Conservation (phyloP, 2,329 filamentous ascomycete species). For the Fusarium tricinctum region DNA sequence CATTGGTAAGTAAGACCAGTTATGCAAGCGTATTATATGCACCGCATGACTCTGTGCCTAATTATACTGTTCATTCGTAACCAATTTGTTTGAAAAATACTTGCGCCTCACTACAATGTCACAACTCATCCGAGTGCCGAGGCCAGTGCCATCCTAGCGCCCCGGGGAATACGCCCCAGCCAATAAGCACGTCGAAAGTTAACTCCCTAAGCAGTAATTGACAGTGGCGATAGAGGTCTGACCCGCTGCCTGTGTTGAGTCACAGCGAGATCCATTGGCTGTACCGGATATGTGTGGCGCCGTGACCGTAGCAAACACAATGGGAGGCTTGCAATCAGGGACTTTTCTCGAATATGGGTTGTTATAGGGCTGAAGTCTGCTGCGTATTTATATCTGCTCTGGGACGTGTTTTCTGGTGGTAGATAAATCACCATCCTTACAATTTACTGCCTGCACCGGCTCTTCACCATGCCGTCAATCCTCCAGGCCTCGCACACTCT, state of each 20-base stretch:
- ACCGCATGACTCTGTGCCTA: neutral
- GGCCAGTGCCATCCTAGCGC: neutral
- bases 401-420: neutral
- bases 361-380: conserved; percentile 13
- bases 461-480: conserved; percentile 21
- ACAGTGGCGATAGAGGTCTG: conserved; percentile 6
- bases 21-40: neutral
- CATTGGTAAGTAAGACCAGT: neutral
- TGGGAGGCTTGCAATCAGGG: too few relatives aligned
- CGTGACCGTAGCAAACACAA: neutral
- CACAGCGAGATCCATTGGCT: conserved; percentile 23
- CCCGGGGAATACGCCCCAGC: conserved; percentile 7
- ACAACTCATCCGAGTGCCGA: neutral
- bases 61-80: neutral
- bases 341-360: neutral
- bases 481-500: conserved; percentile 19
- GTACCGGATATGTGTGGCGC: conserved; percentile 9
- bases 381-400: conserved; percentile 9
- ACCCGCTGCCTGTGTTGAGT: conserved; percentile 8
- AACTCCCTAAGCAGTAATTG: neutral
- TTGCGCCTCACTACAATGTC: neutral
- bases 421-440: too few relatives aligned
- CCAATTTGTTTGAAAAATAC: neutral
- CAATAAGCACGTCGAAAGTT: conserved; percentile 2
- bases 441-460: neutral